These are phyloP conservation scores for Aspergillus diversus DNA, from an alignment of 495 filamentous ascomycete genomes.

Conservation along the genomic window DNA sequence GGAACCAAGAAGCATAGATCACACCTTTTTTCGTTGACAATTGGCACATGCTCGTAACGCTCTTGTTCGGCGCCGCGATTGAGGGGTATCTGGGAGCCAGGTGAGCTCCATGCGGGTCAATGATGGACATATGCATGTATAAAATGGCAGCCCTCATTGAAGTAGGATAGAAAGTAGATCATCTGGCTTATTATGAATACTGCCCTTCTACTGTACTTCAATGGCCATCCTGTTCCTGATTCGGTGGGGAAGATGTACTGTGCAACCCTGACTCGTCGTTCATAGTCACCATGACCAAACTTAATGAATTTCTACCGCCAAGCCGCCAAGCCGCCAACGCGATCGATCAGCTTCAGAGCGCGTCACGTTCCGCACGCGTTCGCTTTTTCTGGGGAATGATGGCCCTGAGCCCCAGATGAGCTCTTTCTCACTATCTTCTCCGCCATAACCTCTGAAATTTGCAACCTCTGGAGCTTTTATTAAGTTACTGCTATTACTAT, in stretches of 20 bases:
- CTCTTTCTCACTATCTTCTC: too few relatives aligned
- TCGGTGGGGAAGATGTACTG: not conserved
- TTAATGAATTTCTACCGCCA: not conserved
- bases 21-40: constrained; percentile 43
- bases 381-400: not conserved
- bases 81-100: constrained; percentile 43
- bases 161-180: too few relatives aligned
- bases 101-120: constrained; percentile 39
- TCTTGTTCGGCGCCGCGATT: constrained; percentile 39
- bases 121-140: not conserved
- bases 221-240: not conserved
- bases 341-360: not conserved
- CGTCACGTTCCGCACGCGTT: constrained; percentile 4
- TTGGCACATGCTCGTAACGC: constrained; percentile 39
- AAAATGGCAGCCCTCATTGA: not conserved
- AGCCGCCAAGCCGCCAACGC: not conserved
- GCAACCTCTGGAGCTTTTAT: too few relatives aligned
- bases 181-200: too few relatives aligned
- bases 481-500: too few relatives aligned
- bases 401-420: not conserved
- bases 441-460: too few relatives aligned
- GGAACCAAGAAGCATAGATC: constrained; percentile 6
- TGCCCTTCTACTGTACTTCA: too few relatives aligned
- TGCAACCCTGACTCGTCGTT: not conserved
- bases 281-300: not conserved